Conservation (phyloP, 2,329 filamentous ascomycete species). For the Lomentospora prolificans region DNA sequence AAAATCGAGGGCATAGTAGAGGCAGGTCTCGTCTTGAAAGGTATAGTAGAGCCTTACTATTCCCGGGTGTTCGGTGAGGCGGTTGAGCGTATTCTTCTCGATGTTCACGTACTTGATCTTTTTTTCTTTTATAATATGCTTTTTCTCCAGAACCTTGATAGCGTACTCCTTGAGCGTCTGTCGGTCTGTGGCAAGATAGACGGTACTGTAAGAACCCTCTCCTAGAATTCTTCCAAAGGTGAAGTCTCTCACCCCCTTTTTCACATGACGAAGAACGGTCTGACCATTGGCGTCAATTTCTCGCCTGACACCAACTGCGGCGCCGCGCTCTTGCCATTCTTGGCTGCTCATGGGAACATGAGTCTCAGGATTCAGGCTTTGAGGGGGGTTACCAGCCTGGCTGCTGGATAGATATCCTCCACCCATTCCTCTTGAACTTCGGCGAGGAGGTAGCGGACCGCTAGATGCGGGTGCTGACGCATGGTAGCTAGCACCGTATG, state of each 20-base stretch:
- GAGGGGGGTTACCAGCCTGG: constrained; percentile 7
- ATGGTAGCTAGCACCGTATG: constrained; percentile 53
- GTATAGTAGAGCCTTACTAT: constrained; percentile 97
- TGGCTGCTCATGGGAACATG: constrained; percentile 55
- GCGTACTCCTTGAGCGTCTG: constrained; percentile 94
- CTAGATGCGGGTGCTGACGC: constrained; percentile 39
- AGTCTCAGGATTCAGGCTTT: constrained; percentile 25
- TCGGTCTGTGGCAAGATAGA: constrained; percentile 83
- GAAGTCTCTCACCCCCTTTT: constrained; percentile 97
- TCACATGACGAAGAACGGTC: constrained; percentile 71
- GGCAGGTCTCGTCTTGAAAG: constrained; percentile 89
- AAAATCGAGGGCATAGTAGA: constrained; percentile 94
- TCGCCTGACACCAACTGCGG: constrained; percentile 72
- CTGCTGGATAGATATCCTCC: constrained; percentile 37
- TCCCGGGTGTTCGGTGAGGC: constrained; percentile 89
- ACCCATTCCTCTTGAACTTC: constrained; percentile 63
- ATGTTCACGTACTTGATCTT: constrained; percentile 99
- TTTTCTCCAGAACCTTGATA: constrained; percentile 95
- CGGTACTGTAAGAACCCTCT: constrained; percentile 96
- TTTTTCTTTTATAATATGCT: constrained; percentile 99
- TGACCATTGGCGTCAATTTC: constrained; percentile 81
- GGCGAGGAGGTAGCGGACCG: constrained; percentile 61
- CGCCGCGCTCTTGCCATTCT: constrained; percentile 92
- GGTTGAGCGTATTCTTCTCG: constrained; percentile 94
- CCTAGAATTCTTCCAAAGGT: constrained; percentile 83